Percentiles rank a stretch among this genome's conserved stretches.
These are phyloP conservation scores for Lentinula guzmanii DNA, from an alignment of 768 basidiomycete genomes.

Conservation along the genomic window DNA sequence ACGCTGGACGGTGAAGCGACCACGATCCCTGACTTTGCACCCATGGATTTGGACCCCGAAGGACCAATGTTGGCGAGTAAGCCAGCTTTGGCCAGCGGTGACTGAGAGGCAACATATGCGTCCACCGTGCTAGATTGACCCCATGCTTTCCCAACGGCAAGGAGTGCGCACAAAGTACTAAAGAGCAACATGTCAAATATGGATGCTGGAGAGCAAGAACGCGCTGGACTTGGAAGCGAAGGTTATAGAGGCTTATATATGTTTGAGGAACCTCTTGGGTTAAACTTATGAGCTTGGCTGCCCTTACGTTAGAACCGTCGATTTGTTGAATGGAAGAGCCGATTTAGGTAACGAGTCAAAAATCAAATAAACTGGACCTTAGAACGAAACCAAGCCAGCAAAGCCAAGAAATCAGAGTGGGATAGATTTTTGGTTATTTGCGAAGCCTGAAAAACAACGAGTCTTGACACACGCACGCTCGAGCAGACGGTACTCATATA, in stretches of 20 bases:
- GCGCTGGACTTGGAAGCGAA: neutral
- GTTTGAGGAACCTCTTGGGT: neutral
- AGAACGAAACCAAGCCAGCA: neutral
- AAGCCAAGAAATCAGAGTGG: neutral
- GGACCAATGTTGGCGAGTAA: conserved; percentile 74
- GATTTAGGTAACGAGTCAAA: neutral
- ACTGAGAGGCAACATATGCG: conserved; percentile 45
- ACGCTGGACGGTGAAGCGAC: conserved; percentile 41
- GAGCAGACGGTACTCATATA: too few species aligned
- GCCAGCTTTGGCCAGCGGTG: conserved; percentile 55
- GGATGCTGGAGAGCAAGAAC: neutral
- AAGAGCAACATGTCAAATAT: too few species aligned
- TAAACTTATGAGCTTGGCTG: neutral
- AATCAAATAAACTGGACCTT: neutral
- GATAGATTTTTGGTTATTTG: neutral
- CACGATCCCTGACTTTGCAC: conserved; percentile 44
- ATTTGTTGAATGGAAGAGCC: neutral
- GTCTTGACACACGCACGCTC: too few species aligned
- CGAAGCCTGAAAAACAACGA: neutral
- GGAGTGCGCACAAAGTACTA: too few species aligned
- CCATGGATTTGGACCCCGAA: conserved; percentile 43
- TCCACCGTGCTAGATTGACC: conserved; percentile 27
- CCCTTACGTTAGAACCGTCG: neutral
- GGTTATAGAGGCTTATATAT: neutral
- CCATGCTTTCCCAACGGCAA: neutral